These are phyloP conservation scores for Ciborinia camelliae DNA, from an alignment of 2,329 filamentous ascomycete genomes.

Conservation along the genomic window DNA sequence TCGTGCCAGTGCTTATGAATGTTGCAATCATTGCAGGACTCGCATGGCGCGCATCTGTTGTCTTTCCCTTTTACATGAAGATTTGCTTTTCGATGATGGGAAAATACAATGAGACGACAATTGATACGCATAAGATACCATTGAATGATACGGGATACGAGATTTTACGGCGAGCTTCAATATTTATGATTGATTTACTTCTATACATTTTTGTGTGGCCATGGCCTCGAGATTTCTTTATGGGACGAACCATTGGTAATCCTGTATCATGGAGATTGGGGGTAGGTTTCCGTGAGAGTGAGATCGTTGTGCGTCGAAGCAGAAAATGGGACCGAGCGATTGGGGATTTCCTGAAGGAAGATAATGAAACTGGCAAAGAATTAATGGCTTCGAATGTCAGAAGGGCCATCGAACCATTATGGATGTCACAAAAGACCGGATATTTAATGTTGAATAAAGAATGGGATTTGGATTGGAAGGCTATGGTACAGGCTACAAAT, in stretches of 20 bases:
- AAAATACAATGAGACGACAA: conserved; percentile 56
- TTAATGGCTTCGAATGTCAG: conserved; percentile 61
- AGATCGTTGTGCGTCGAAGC: conserved; percentile 78
- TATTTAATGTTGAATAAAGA: conserved; percentile 80
- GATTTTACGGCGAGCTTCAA: conserved; percentile 49
- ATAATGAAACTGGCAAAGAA: conserved; percentile 49
- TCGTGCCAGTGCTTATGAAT: conserved; percentile 76
- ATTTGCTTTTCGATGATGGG: conserved; percentile 36
- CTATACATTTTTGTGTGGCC: conserved; percentile 66
- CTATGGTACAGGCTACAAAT: conserved; percentile 71
- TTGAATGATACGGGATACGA: conserved; percentile 56
- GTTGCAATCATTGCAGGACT: conserved; percentile 62
- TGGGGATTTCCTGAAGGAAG: conserved; percentile 38
- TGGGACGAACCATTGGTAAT: conserved; percentile 54
- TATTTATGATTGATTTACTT: conserved; percentile 71
- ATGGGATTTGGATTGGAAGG: conserved; percentile 83
- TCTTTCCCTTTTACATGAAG: conserved; percentile 65
- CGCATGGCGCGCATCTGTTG: conserved; percentile 63
- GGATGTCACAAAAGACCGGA: conserved; percentile 75
- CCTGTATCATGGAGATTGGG: conserved; percentile 70
- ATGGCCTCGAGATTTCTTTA: conserved; percentile 71
- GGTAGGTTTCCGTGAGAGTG: conserved; percentile 72
- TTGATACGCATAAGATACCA: conserved; percentile 55
- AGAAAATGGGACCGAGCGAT: conserved; percentile 65
- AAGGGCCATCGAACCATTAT: conserved; percentile 64